Percentiles rank a stretch among this genome's conserved stretches.
These are phyloP conservation scores for Meira miltonrushii DNA, from an alignment of 1,284 basidiomycete species.

Conservation along the genomic window DNA sequence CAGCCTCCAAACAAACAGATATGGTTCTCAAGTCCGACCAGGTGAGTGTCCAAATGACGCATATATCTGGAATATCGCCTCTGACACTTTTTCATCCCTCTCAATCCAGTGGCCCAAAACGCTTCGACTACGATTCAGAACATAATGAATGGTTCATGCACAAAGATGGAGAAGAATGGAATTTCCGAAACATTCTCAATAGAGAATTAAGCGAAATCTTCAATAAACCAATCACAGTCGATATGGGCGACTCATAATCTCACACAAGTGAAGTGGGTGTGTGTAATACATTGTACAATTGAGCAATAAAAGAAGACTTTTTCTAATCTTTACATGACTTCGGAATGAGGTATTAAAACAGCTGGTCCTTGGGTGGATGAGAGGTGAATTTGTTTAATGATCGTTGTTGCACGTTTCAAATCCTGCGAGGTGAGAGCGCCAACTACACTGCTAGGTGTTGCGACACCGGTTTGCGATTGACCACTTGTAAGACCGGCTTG, in stretches of 20 bases:
- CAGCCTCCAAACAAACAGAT: conserved; percentile 99
- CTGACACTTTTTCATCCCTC: not conserved
- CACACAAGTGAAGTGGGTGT: not conserved
- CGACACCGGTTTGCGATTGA: not conserved
- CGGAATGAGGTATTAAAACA: conserved; percentile 60
- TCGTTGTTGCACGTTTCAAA: conserved; percentile 22
- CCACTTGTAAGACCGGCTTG: not conserved
- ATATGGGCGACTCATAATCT: conserved; percentile 3
- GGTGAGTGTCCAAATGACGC: conserved; percentile 19
- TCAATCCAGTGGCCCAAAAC: conserved; percentile 45
- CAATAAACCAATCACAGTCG: conserved; percentile 22
- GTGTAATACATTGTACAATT: not conserved
- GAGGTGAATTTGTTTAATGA: conserved; percentile 63
- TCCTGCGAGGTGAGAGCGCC: not conserved
- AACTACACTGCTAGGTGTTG: not conserved
- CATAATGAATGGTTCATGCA: conserved; percentile 38
- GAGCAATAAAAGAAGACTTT: conserved; percentile 3
- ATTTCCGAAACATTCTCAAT: conserved; percentile 34
- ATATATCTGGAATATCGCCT: not conserved
- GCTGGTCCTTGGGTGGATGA: conserved; percentile 81
- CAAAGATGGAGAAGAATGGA: conserved; percentile 36
- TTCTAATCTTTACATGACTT: conserved; percentile 18
- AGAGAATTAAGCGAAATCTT: conserved; percentile 38
- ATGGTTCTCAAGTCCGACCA: conserved; percentile 82
- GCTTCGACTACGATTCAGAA: conserved; percentile 44